Evolutionary conservation across 2,329 filamentous ascomycete species (phyloP).

Genomic region (Drechslerella coelobrocha): DNA sequence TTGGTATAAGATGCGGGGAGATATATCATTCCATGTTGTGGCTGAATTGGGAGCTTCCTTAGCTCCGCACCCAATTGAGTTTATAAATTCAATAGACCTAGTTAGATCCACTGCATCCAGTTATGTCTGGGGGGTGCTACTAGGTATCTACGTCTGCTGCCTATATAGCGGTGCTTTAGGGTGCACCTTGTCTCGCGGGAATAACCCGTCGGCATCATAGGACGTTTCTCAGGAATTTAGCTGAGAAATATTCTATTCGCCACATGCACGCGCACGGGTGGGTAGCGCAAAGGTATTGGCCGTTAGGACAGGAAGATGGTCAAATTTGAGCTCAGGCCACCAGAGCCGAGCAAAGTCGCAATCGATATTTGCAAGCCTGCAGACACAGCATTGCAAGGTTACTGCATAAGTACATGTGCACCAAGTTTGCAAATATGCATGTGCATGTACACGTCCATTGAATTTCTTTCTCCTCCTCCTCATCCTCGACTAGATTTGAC

Average conservation of each 20-base stretch:
- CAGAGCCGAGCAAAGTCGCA: not conserved
- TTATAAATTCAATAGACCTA: not conserved
- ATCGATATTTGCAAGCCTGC: slow-evolving; percentile 7
- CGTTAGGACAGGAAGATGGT: not conserved
- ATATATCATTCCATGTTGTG: no score
- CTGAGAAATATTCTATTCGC: slow-evolving; percentile 8
- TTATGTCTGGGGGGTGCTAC: not conserved
- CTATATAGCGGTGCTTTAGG: not conserved
- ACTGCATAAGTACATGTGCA: not conserved
- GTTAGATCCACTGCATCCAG: not conserved
- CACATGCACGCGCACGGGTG: not conserved
- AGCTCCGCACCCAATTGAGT: not conserved
- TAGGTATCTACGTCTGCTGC: not conserved
- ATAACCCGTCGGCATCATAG: not conserved
- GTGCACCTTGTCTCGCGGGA: not conserved
- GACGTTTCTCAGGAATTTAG: not conserved
- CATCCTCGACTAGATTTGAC: not conserved
- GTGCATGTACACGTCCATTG: slow-evolving; percentile 5
- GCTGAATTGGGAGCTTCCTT: not conserved
- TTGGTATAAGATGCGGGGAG: no score
- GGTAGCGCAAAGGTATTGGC: not conserved
- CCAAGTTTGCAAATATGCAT: not conserved
- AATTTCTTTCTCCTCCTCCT: not conserved
- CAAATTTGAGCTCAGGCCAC: not conserved
- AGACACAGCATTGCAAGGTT: not conserved